Percentiles rank a stretch among this genome's conserved stretches.
Conservation (phyloP, 1,139 yeast species). For the Pichia sp. region DNA sequence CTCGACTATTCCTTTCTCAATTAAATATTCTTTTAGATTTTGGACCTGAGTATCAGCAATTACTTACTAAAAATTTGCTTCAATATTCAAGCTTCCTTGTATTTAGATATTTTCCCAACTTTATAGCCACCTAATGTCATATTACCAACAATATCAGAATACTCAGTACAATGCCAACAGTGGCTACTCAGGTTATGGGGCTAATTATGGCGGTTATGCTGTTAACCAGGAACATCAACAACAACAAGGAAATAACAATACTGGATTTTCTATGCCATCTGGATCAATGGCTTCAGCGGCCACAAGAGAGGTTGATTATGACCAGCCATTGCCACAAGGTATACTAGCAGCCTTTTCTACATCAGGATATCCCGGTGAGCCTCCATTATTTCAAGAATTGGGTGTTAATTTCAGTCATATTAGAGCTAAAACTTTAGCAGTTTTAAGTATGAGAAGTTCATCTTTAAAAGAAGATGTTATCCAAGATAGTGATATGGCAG, state of each 20-base stretch:
- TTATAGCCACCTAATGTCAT: too few species aligned
- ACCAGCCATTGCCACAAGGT: conserved; percentile 55
- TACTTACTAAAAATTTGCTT: too few species aligned
- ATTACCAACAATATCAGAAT: conserved; percentile 26
- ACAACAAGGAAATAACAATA: neutral
- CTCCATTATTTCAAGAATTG: conserved; percentile 83
- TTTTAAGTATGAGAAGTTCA: conserved; percentile 41
- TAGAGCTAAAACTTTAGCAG: conserved; percentile 78
- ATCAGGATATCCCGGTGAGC: conserved; percentile 89
- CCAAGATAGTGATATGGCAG: conserved; percentile 91
- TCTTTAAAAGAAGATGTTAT: conserved; percentile 50
- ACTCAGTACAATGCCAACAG: neutral
- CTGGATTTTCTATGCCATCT: conserved; percentile 20
- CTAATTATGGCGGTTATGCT: conserved; percentile 3
- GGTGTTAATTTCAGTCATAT: conserved; percentile 92
- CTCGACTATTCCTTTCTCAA: too few species aligned
- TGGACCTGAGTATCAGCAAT: too few species aligned
- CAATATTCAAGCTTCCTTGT: too few species aligned
- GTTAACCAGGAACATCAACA: neutral
- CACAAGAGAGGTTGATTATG: conserved; percentile 32
- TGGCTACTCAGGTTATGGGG: conserved; percentile 1
- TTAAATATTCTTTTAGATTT: too few species aligned
- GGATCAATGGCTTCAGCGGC: conserved; percentile 28
- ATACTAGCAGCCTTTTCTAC: conserved; percentile 89
- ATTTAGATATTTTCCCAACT: too few species aligned